Evolutionary conservation across 148 eudicot genomes (phyloP), one percentile per base, ranked within the genome.

Genomic region (Silene uniflora): DNA sequence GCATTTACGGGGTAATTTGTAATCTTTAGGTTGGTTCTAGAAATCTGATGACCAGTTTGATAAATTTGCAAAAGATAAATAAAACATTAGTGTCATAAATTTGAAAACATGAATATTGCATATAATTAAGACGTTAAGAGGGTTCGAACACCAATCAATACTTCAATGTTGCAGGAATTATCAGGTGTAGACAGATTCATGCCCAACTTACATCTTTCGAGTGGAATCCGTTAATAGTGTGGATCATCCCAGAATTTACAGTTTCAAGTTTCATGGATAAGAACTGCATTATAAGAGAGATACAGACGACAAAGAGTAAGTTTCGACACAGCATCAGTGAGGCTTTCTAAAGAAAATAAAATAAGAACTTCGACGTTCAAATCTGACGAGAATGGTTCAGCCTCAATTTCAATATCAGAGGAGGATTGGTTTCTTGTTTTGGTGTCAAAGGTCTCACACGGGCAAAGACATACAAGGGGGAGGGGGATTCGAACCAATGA

Each of bases 261-360:
- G 95, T 88, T 84, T 89, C 97, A 64, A 90, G 91, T 87, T 92
- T 92, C 97, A 92, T 92, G 32, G 98, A 92, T 83, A 92, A 83
- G 84, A 92, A 92, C 97, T 92, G 84, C 75, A 82, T 67, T 29
- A 76, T 23, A 56, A 62, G 58, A 65, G 21, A 74, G 32, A 22
- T 39, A 76, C 69, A 56, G 5, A n/a, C 32, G 22, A 29, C 47
- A 72, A 25, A 25, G 17, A 39, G 10, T 19, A 13, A 0, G 3
- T n/a, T 77, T 62, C 64, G 6, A 25, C 14, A 10, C 11, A 6
- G 29, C 25, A 62, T 52, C 9, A 46, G 6, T 23, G 47, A 32
- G 59, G 25, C 44, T 52, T 19, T 16, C n/a, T 13, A 62, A 62
- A 10, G 24, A 5, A 6, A 18, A 56, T 0, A 10, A 2, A 52